Percentiles rank a stretch among this genome's conserved stretches.
Evolutionary conservation across 2,329 filamentous ascomycete genomes (phyloP).

Genomic region (Aspergillus melleus): DNA sequence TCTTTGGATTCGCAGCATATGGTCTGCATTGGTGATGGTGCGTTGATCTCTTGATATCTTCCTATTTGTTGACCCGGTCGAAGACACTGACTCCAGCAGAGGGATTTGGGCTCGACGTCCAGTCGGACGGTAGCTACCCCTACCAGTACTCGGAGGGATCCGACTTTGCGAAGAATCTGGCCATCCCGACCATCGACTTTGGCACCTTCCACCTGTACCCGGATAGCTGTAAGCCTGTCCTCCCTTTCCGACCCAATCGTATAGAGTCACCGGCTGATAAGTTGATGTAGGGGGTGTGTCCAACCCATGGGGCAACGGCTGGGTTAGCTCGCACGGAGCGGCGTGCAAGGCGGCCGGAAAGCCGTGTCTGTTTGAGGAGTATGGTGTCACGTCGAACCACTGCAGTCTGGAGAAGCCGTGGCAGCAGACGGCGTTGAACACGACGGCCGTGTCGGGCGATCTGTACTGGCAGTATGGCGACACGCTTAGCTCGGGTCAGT

Average conservation of each 20-base stretch:
- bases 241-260: not conserved
- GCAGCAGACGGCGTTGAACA: slow-evolving; percentile 36
- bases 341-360: slow-evolving; percentile 40
- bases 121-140: slow-evolving; percentile 55
- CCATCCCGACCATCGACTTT: slow-evolving; percentile 57
- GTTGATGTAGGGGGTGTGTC: slow-evolving; percentile 35
- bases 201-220: slow-evolving; percentile 57
- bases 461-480: slow-evolving; percentile 43
- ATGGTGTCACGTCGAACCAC: slow-evolving; percentile 33
- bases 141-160: slow-evolving; percentile 53
- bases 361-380: slow-evolving; percentile 45
- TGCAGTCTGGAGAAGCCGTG: slow-evolving; percentile 32
- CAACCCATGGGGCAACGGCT: slow-evolving; percentile 48
- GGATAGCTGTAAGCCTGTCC: slow-evolving; percentile 38
- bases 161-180: slow-evolving; percentile 54
- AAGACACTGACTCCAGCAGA: slow-evolving; percentile 38
- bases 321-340: slow-evolving; percentile 49
- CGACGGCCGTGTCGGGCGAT: slow-evolving; percentile 37
- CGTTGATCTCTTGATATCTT: not conserved
- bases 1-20: slow-evolving; percentile 61
- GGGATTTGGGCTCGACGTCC: slow-evolving; percentile 52
- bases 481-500: slow-evolving; percentile 29
- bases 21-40: slow-evolving; percentile 60
- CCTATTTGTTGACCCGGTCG: not conserved
- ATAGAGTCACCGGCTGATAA: not conserved